Conservation (phyloP, 1,284 basidiomycete species). For the Papiliotrema terrestris region DNA sequence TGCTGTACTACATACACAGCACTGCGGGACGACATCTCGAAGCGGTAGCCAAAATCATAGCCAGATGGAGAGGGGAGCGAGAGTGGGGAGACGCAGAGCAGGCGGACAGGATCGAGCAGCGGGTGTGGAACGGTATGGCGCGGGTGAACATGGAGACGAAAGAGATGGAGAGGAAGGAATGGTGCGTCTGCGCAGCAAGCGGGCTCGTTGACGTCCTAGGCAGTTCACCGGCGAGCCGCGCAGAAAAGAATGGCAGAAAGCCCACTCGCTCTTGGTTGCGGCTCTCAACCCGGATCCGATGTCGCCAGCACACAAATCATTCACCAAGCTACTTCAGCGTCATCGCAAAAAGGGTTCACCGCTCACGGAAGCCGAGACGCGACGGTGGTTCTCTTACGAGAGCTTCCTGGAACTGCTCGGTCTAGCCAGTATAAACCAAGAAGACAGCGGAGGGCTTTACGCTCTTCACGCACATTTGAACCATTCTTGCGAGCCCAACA, state of each 20-base stretch:
- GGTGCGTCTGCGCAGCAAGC: conserved; percentile 24
- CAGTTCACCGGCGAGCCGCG: conserved; percentile 7
- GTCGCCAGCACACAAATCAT: conserved; percentile 13
- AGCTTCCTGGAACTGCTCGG: conserved; percentile 71
- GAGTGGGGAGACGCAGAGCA: conserved; percentile 57
- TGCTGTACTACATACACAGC: conserved; percentile 61
- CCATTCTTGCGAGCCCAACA: conserved; percentile 74
- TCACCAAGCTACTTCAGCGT: conserved; percentile 46
- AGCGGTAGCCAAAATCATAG: conserved; percentile 64
- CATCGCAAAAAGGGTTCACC: conserved; percentile 56
- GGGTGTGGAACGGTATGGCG: conserved; percentile 42
- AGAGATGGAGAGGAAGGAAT: conserved; percentile 39
- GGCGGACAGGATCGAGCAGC: conserved; percentile 22
- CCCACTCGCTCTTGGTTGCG: conserved; percentile 56
- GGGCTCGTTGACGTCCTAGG: conserved; percentile 7
- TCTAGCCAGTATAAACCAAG: conserved; percentile 78
- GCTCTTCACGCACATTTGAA: conserved; percentile 81
- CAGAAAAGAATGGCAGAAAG: conserved; percentile 61
- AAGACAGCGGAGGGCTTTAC: conserved; percentile 82
- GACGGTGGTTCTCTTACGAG: conserved; percentile 67
- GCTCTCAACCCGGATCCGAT: conserved; percentile 29
- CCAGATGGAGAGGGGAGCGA: conserved; percentile 59
- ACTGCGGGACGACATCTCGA: conserved; percentile 71
- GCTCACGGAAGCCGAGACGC: conserved; percentile 55
- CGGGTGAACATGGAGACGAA: conserved; percentile 35